Base-by-base conservation (phyloP, 768 basidiomycete species). In the Leucosporidium yakuticum region DNA sequence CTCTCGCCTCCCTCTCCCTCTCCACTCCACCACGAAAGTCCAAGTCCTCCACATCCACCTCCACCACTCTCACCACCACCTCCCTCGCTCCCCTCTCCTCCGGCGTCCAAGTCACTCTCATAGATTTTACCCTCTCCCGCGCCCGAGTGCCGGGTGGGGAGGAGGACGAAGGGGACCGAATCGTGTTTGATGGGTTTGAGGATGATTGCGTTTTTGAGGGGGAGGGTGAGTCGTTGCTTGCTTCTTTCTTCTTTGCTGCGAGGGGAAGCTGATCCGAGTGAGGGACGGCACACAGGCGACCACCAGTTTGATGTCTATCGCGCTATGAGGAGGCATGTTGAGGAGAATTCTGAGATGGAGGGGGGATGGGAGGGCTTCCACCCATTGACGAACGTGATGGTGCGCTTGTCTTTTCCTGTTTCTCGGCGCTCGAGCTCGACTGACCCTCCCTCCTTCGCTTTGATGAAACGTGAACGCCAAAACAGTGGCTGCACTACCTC, bases 251-350 rank as follows among this genome's bases (percentile, higher is more conserved):
- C n/a, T n/a, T n/a, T n/a, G n/a, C n/a, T n/a, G 55, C 21, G 23
- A n/a, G 50, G 7, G 50, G 23, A 51, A 14, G 55, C 47, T 48
- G 34, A 32, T 63, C 15, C 53, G 39, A 44, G 6, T 44, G 61
- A 48, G 51, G 27, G 7, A 17, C 2, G 0, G 5, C 34, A 29
- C 20, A 27, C 69, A 89, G 88, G 91, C 15, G 90, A 92, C 77
- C 89, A 90, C 75, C 96, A 98, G 78, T 97, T 91, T 78, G 92
- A 97, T 76, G 82, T 97, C 6, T 99, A 99, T 76, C 85, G 95
- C 53, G 84, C 87, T 79, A 97, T 98, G 91, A 82, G 82, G 59
- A 80, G 81, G 36, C 80, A 85, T 69, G 85, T 84, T 56, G 79
- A 82, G 8, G 81, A 81, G 39, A 44, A 8, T 44, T 8, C 11